phyloP scores from a whole-genome alignment of 805 yeast genomes.

The Kodamaea neixiangensis region DNA sequence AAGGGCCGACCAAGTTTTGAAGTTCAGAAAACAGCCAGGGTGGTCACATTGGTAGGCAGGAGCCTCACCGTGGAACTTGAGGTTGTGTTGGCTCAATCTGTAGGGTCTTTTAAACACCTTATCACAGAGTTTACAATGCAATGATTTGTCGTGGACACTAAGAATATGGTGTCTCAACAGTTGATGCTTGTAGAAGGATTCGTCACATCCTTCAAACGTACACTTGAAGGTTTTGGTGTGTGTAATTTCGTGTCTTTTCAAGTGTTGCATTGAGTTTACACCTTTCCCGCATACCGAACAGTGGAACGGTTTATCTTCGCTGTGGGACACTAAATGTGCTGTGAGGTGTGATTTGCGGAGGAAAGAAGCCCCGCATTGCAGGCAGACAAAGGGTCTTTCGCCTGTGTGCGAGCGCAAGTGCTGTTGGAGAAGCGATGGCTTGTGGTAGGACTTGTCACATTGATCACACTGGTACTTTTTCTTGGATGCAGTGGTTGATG shows the following conservation, averaged over 20 bases:
- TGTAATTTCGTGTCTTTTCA: constrained; percentile 78
- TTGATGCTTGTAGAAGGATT: constrained; percentile 72
- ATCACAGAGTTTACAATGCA: constrained; percentile 64
- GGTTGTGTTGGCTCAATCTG: constrained; percentile 64
- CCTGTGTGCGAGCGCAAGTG: constrained; percentile 78
- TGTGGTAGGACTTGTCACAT: constrained; percentile 74
- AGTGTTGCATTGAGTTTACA: constrained; percentile 75
- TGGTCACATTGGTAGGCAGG: constrained; percentile 62
- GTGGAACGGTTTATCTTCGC: constrained; percentile 61
- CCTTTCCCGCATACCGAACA: constrained; percentile 83
- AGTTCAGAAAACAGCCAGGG: constrained; percentile 59
- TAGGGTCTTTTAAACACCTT: constrained; percentile 65
- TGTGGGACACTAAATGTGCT: constrained; percentile 73
- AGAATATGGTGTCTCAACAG: constrained; percentile 71
- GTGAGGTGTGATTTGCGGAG: constrained; percentile 76
- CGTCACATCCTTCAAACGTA: constrained; percentile 59
- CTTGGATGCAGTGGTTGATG: constrained; percentile 4
- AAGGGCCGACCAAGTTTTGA: constrained; percentile 72
- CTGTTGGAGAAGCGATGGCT: constrained; percentile 82
- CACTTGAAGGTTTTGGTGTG: constrained; percentile 71
- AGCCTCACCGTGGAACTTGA: constrained; percentile 60
- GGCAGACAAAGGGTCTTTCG: constrained; percentile 75
- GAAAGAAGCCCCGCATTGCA: constrained; percentile 64
- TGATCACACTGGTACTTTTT: constrained; percentile 62
- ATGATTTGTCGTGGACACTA: constrained; percentile 56